Evolutionary conservation across 2,329 filamentous ascomycete species (phyloP).

Genomic region (Ambrosiella cleistominuta): DNA sequence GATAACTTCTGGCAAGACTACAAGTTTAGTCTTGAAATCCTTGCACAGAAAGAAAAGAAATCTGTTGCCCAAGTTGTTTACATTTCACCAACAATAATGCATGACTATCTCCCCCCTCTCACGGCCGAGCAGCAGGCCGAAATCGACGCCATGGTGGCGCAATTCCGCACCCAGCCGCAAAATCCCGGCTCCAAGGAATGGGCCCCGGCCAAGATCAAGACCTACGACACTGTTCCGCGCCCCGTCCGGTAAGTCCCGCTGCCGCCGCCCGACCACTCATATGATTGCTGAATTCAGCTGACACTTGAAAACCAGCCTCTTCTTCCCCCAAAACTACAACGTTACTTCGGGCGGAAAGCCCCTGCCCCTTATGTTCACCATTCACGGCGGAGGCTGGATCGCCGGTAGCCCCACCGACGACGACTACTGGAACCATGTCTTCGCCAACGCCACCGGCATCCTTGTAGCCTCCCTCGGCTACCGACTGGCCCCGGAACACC

Average conservation of each 20-base stretch:
- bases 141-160: not conserved
- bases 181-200: not conserved
- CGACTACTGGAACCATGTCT: constrained; percentile 29
- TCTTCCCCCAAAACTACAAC: constrained; percentile 23
- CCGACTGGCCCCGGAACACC: constrained; percentile 25
- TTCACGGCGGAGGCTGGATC: constrained; percentile 35
- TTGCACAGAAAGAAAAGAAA: too few species aligned
- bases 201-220: constrained; percentile 4
- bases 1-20: too few species aligned
- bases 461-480: constrained; percentile 33
- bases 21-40: too few species aligned
- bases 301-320: constrained; percentile 18
- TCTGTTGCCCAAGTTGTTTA: too few species aligned
- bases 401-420: constrained; percentile 26
- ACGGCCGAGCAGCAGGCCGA: not conserved
- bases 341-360: constrained; percentile 15
- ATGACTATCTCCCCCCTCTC: not conserved
- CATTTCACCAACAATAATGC: not conserved
- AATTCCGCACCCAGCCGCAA: not conserved
- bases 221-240: constrained; percentile 7
- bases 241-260: constrained; percentile 10
- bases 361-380: constrained; percentile 28
- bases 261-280: not conserved
- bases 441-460: constrained; percentile 23
- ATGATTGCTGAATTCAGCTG: not conserved